Evolutionary conservation across 1,139 yeast genomes (phyloP).

Genomic region (Candida frijolesensis): DNA sequence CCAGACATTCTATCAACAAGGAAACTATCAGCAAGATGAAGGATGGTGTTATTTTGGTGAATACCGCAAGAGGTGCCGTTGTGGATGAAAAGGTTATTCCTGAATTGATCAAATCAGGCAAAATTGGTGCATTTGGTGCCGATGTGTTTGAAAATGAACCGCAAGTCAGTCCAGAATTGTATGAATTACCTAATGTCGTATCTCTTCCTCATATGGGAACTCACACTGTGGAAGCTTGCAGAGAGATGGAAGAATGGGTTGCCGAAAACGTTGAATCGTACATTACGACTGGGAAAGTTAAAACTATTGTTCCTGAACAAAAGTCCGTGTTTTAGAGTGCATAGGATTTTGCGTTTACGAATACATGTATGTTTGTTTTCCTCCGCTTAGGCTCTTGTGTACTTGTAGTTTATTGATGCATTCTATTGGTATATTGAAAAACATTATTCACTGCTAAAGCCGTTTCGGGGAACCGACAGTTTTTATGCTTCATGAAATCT

Average conservation of each 20-base stretch:
- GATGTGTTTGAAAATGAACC: slow-evolving; percentile 92
- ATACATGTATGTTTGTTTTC: too few relatives aligned
- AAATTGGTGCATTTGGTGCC: slow-evolving; percentile 72
- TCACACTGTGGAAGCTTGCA: slow-evolving; percentile 58
- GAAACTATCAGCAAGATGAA: slow-evolving; percentile 60
- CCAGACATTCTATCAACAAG: slow-evolving; percentile 59
- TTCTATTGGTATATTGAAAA: too few relatives aligned
- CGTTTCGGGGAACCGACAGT: too few relatives aligned
- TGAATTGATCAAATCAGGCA: slow-evolving; percentile 64
- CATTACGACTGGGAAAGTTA: slow-evolving; percentile 60
- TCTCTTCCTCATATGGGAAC: slow-evolving; percentile 87
- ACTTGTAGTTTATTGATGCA: too few relatives aligned
- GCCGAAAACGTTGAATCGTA: slow-evolving; percentile 47
- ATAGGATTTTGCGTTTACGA: neutral
- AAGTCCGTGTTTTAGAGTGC: slow-evolving; percentile 14
- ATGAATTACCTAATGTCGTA: slow-evolving; percentile 57
- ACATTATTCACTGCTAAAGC: too few relatives aligned
- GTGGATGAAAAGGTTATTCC: slow-evolving; percentile 68
- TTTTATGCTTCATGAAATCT: too few relatives aligned
- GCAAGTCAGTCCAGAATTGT: slow-evolving; percentile 57
- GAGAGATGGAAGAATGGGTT: slow-evolving; percentile 59
- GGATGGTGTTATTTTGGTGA: slow-evolving; percentile 62
- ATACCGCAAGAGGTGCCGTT: slow-evolving; percentile 76
- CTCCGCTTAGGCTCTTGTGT: too few relatives aligned
- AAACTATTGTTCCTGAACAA: slow-evolving; percentile 71